These are phyloP conservation scores for Trifolium dubium DNA, from an alignment of 306 rosid genomes.

Conservation along the genomic window DNA sequence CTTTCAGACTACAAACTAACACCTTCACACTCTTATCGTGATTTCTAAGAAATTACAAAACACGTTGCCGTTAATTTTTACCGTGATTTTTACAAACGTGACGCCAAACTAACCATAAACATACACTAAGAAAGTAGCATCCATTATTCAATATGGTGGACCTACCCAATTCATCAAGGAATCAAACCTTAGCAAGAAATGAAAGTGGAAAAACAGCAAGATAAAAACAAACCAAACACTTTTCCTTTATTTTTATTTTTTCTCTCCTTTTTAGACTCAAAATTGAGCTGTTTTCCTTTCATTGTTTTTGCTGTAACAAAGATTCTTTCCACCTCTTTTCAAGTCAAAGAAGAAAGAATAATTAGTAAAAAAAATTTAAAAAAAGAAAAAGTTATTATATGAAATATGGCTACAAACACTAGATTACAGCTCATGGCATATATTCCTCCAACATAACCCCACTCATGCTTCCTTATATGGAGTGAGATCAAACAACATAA, in stretches of 20 bases:
- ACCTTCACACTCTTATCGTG: no score
- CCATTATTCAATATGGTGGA: constrained; percentile 77
- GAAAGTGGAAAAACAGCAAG: constrained; percentile 66
- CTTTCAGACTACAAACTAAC: no score
- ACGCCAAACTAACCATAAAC: no score
- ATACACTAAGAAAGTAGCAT: constrained; percentile 59
- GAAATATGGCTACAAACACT: background rate
- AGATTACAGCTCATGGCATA: constrained; percentile 81
- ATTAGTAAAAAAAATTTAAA: background rate
- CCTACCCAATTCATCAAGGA: constrained; percentile 59
- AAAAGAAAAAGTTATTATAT: constrained; percentile 42
- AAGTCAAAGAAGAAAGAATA: constrained; percentile 71
- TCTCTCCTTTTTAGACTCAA: constrained; percentile 85
- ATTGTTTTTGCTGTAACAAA: constrained; percentile 60
- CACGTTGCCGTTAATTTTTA: no score
- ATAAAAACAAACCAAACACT: constrained; percentile 92
- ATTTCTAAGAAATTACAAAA: no score
- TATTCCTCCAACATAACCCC: constrained; percentile 92
- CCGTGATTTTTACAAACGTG: no score
- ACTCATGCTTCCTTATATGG: constrained; percentile 94
- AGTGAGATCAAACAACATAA: constrained; percentile 65
- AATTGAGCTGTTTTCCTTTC: constrained; percentile 70
- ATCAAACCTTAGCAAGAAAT: constrained; percentile 55
- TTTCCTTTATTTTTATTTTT: constrained; percentile 53
- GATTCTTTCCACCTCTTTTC: constrained; percentile 74